phyloP scores from a whole-genome alignment of 176 grass and related monocot species.

The Phyllostachys edulis region DNA sequence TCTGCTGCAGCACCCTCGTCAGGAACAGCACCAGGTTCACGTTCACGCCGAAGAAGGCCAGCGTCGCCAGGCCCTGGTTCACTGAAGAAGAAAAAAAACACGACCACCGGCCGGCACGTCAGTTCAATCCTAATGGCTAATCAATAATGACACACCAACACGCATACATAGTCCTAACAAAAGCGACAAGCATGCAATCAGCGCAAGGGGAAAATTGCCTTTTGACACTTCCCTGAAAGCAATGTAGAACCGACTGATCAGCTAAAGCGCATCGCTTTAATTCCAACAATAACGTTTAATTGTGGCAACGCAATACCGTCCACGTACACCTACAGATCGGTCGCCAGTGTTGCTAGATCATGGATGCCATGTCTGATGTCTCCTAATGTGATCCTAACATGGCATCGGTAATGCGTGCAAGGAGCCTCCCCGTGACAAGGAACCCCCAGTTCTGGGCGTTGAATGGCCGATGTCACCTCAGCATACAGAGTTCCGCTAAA shows the following conservation, averaged over 20 bases:
- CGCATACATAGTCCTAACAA: background rate
- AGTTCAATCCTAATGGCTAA: background rate
- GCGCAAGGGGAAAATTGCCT: background rate
- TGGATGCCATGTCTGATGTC: constrained; percentile 4
- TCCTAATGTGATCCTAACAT: background rate
- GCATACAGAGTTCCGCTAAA: constrained; percentile 37
- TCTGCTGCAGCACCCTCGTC: constrained; percentile 82
- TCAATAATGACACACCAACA: background rate
- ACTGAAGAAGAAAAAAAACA: constrained; percentile 42
- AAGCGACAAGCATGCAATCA: constrained; percentile 11
- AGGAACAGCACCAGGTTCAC: constrained; percentile 96
- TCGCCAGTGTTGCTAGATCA: constrained; percentile 15
- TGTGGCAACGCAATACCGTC: background rate
- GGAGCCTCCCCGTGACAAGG: constrained; percentile 1
- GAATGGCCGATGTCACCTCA: constrained; percentile 47
- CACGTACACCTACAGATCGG: background rate
- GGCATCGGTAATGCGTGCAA: background rate
- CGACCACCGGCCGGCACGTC: constrained; percentile 15
- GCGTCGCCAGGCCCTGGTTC: constrained; percentile 87
- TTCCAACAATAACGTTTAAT: background rate
- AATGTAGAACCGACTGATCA: constrained; percentile 15
- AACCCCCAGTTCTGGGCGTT: constrained; percentile 22
- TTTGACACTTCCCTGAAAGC: constrained; percentile 14
- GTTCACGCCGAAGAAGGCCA: constrained; percentile 93
- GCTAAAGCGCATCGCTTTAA: constrained; percentile 24